A percentile compares a stretch with the other conserved stretches of the same genome.
These are phyloP conservation scores for Alternaria ventricosa DNA, from an alignment of 2,329 filamentous ascomycete species.

Conservation along the genomic window DNA sequence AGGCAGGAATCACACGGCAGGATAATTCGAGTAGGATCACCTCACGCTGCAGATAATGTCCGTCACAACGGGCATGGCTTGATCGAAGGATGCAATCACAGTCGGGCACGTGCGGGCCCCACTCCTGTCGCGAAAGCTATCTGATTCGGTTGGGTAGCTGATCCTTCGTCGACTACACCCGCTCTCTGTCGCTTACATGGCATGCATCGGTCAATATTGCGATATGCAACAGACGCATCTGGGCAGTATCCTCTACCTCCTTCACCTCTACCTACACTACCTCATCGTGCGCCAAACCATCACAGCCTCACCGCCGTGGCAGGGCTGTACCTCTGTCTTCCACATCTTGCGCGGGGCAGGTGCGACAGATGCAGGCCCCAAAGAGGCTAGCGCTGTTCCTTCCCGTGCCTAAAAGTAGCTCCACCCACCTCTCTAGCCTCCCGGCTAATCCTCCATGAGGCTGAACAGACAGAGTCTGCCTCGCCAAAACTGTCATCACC, in stretches of 20 bases:
- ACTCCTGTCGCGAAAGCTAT: not conserved
- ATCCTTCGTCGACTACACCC: not conserved
- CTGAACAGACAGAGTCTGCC: conserved; percentile 23
- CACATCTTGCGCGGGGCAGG: conserved; percentile 11
- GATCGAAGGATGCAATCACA: conserved; percentile 4
- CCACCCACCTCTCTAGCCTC: conserved; percentile 3
- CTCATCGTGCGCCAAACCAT: not conserved
- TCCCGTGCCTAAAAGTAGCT: conserved; percentile 23
- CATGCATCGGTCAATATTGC: conserved; percentile 8
- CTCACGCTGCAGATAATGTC: conserved; percentile 14
- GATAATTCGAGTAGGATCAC: conserved; percentile 5
- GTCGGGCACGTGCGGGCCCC: conserved; percentile 8
- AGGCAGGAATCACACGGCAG: conserved; percentile 7
- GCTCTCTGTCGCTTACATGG: conserved; percentile 4
- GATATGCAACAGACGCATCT: not conserved
- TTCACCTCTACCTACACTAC: not conserved
- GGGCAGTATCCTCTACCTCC: not conserved
- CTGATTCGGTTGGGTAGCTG: not conserved
- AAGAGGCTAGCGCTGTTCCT: conserved; percentile 5
- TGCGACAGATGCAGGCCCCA: not conserved
- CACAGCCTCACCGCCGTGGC: conserved; percentile 10
- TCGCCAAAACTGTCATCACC: conserved; percentile 22
- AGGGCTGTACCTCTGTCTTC: conserved; percentile 7
- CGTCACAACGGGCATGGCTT: conserved; percentile 15
- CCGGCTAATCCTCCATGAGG: conserved; percentile 11